Conservation (phyloP, 2,329 filamentous ascomycete genomes). For the Pseudogymnoascus destructans region DNA sequence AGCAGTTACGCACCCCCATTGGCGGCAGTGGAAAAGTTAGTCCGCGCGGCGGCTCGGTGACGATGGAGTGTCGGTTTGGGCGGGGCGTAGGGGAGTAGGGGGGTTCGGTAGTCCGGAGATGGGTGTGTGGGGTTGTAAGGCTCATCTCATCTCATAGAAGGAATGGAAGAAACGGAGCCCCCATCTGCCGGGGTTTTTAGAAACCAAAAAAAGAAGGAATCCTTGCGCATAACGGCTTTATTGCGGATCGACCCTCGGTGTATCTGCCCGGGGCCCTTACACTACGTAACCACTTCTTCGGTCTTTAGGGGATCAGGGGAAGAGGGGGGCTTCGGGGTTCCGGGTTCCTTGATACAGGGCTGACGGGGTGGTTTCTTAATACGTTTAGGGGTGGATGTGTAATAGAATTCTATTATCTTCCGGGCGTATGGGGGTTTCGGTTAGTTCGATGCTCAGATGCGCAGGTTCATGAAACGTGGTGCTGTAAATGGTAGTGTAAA, state of each 20-base stretch:
- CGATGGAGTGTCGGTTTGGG: background rate
- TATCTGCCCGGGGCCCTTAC: background rate
- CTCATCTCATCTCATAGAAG: background rate
- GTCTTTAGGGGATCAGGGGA: background rate
- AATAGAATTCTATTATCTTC: background rate
- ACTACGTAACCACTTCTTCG: background rate
- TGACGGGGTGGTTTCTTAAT: background rate
- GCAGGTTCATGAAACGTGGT: background rate
- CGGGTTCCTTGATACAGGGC: background rate
- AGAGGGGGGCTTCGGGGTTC: background rate
- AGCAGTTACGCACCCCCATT: background rate
- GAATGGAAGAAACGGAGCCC: background rate
- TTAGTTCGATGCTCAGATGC: background rate
- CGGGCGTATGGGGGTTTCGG: background rate
- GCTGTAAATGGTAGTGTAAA: background rate
- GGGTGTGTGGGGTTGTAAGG: background rate
- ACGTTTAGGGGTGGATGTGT: background rate
- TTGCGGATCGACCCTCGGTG: background rate
- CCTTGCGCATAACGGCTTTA: background rate
- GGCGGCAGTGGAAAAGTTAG: background rate
- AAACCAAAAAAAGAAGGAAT: background rate
- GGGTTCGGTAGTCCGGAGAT: background rate
- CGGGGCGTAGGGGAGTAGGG: background rate
- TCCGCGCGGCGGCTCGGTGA: background rate
- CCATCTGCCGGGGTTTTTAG: background rate